Percentiles rank a stretch among this genome's conserved stretches.
Conservation (phyloP, 202 grass and related monocot genomes). For the Dendrocalamus latiflorus region DNA sequence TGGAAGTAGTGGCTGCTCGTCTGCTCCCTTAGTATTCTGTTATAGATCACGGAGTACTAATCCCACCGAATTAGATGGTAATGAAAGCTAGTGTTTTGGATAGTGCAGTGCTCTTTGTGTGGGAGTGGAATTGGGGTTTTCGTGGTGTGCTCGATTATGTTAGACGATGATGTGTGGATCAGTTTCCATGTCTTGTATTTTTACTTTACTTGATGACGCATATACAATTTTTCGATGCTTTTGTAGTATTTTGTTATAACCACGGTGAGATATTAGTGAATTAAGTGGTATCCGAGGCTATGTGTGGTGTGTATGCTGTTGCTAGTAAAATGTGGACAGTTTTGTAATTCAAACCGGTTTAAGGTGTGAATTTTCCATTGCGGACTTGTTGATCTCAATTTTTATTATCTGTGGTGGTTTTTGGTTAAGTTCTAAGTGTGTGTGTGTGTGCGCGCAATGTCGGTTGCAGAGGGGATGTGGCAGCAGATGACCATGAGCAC, state of each 20-base stretch:
- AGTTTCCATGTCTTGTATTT: not conserved
- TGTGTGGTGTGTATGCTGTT: not conserved
- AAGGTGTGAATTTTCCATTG: not conserved
- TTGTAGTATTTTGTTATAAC: not conserved
- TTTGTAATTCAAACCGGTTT: not conserved
- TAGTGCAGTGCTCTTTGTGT: not conserved
- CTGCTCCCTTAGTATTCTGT: not conserved
- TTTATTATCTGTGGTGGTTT: not conserved
- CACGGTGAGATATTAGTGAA: not conserved
- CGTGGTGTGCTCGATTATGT: not conserved
- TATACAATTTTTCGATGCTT: not conserved
- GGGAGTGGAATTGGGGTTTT: slow-evolving; percentile 20
- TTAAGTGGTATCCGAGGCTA: not conserved
- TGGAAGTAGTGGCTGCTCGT: not conserved
- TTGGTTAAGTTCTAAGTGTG: not conserved
- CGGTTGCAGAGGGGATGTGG: slow-evolving; percentile 84
- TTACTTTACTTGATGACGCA: not conserved
- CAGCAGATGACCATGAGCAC: slow-evolving; percentile 67
- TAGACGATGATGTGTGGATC: not conserved
- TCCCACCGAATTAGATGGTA: not conserved
- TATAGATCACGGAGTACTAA: not conserved
- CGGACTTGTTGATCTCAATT: not conserved
- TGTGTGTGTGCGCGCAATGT: not conserved
- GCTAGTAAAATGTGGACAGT: slow-evolving; percentile 31
- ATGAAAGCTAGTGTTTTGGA: not conserved